phyloP scores from a whole-genome alignment of 148 eudicot genomes.

The Oxyria digyna region DNA sequence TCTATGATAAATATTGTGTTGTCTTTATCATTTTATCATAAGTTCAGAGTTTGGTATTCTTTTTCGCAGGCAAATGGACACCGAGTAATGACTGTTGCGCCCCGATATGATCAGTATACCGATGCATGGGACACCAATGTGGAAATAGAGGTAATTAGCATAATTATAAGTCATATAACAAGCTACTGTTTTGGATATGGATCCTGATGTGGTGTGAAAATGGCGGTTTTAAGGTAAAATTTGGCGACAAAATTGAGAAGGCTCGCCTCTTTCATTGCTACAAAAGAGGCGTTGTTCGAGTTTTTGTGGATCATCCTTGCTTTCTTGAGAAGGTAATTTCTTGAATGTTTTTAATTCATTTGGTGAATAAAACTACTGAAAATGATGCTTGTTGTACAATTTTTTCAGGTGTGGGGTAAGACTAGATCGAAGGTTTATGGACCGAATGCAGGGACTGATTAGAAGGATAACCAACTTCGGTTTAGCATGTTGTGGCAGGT shows the following conservation, averaged over 20 bases:
- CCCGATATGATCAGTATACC: constrained; percentile 76
- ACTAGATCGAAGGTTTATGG: constrained; percentile 85
- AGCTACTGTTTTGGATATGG: not conserved
- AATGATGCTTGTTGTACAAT: not conserved
- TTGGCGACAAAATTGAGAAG: constrained; percentile 28
- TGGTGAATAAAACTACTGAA: not conserved
- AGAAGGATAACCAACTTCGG: constrained; percentile 61
- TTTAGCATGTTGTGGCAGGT: constrained; percentile 83
- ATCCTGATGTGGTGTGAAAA: not conserved
- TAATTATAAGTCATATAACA: not conserved
- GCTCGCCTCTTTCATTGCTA: constrained; percentile 49
- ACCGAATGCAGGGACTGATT: constrained; percentile 67
- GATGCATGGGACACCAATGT: constrained; percentile 90
- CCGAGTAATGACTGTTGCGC: constrained; percentile 67
- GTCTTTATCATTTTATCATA: no score
- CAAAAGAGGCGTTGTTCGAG: constrained; percentile 54
- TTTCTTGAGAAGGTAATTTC: constrained; percentile 39
- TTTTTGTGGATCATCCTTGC: constrained; percentile 49
- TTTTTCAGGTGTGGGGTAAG: constrained; percentile 88
- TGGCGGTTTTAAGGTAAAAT: constrained; percentile 32
- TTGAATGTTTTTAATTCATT: no score
- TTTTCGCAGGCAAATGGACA: constrained; percentile 48
- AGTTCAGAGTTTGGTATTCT: not conserved
- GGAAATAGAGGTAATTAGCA: constrained; percentile 33
- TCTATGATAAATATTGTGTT: no score